Evolutionary conservation across 495 filamentous ascomycete species (phyloP).

Genomic region (Penicillium cataractarum): DNA sequence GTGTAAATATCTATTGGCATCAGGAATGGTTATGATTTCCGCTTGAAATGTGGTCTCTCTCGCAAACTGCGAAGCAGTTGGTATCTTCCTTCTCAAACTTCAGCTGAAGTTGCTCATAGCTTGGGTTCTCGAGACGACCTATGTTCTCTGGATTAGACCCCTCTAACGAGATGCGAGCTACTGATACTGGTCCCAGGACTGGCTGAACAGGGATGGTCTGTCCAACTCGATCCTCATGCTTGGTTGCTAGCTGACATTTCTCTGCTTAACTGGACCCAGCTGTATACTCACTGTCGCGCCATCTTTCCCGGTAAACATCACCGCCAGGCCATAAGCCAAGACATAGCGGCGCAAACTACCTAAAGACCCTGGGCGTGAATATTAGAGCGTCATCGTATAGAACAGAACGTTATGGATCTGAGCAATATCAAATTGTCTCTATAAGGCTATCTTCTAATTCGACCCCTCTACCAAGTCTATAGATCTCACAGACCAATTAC

Average conservation of each 20-base stretch:
- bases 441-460: conserved; percentile 4
- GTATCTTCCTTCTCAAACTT: neutral
- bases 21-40: conserved; percentile 42
- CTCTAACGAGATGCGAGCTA: neutral
- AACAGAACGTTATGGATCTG: no score
- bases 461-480: conserved; percentile 12
- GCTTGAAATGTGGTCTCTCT: conserved; percentile 14
- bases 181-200: neutral
- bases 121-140: neutral
- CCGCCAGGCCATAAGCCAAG: no score
- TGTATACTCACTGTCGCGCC: no score
- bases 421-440: no score
- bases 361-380: no score
- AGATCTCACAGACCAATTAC: conserved; percentile 1
- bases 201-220: neutral
- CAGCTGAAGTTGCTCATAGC: no score
- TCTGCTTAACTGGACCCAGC: no score
- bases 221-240: neutral
- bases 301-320: no score
- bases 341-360: no score
- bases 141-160: neutral
- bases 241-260: no score
- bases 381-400: no score
- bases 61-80: neutral
- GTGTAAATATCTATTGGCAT: conserved; percentile 54